Conservation (phyloP, 2,329 filamentous ascomycete species). For the Thielaviopsis euricoi region DNA sequence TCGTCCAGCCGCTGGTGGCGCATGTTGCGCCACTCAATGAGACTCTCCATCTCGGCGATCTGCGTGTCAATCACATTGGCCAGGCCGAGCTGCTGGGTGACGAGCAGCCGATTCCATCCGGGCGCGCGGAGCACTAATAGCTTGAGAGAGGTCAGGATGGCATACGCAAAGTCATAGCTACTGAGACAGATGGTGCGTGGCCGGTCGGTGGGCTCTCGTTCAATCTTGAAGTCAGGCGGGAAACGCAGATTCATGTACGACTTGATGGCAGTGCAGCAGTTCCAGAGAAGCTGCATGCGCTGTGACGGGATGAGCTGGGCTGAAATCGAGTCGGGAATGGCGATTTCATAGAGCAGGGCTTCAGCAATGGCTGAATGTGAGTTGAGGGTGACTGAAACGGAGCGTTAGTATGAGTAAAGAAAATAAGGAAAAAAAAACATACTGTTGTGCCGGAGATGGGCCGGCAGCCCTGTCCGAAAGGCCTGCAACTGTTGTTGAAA, state of each 20-base stretch:
- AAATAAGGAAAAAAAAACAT: slow-evolving; percentile 7
- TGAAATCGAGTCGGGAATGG: slow-evolving; percentile 22
- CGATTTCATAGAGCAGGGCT: slow-evolving; percentile 30
- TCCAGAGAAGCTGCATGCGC: slow-evolving; percentile 29
- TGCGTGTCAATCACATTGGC: slow-evolving; percentile 18
- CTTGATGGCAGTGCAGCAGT: slow-evolving; percentile 25
- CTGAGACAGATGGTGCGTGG: slow-evolving; percentile 28
- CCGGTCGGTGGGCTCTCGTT: slow-evolving; percentile 16
- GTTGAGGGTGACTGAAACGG: slow-evolving; percentile 19
- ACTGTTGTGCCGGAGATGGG: slow-evolving; percentile 21
- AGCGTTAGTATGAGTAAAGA: too few species aligned
- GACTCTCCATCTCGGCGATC: slow-evolving; percentile 17
- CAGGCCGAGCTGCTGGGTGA: slow-evolving; percentile 22
- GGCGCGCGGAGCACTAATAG: slow-evolving; percentile 28
- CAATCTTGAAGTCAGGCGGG: slow-evolving; percentile 10
- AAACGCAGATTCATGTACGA: slow-evolving; percentile 25
- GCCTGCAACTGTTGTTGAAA: slow-evolving; percentile 28
- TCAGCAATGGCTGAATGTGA: slow-evolving; percentile 29
- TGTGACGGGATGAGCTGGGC: slow-evolving; percentile 20
- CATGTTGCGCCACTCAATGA: slow-evolving; percentile 15
- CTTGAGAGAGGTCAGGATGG: slow-evolving; percentile 29
- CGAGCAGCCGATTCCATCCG: slow-evolving; percentile 27
- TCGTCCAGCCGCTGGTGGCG: slow-evolving; percentile 4
- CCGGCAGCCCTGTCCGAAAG: slow-evolving; percentile 22
- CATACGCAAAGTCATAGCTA: slow-evolving; percentile 30